Evolutionary conservation across 2,329 filamentous ascomycete species (phyloP), one percentile per base, ranked within the genome.

Genomic region (Hypomyces perniciosus): DNA sequence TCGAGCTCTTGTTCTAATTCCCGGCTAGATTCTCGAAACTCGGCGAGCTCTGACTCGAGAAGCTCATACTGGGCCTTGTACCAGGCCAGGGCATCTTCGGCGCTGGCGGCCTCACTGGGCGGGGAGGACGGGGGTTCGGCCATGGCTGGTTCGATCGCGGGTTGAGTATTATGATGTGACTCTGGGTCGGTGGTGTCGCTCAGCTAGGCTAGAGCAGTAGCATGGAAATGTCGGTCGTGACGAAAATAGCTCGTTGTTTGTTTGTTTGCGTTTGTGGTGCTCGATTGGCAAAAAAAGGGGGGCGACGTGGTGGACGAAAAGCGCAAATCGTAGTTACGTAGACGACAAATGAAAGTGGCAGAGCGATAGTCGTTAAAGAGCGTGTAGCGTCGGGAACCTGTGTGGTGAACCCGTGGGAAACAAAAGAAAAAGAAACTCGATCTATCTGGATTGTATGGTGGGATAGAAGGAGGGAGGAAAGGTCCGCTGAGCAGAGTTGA

Each of bases 41-140:
- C 93, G 56, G 88, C 82, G 54, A 99, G 81, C 69, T 99, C 93
- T 48, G 84, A 77, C 71, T 96, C 93, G 35, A 99, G 80, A 66
- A 90, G 84, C 71, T 95, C 90, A 73, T 97, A 97, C 68, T 97
- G 92, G 48, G 83, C 73, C 76, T 99, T 99, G 81, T 97, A 99
- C 80, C 93, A 96, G 52, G 85, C 80, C 47, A 99, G 77, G 55
- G 91, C 86, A 64, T 93, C 88, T 64, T 90, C 85, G 45, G 78
- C 67, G 49, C 68, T 77, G 49, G 79, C 68, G 47, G 72, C 68
- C 62, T 76, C 78, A 62, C 71, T 72, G 8, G 80, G 80, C 48
- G 82, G 82, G 44, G 82, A 85, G 5, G 82, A 85, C 5, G 81
- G 80, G 59, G 76, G 75, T 63, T 84, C 81, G 54, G 74, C 72